Base-by-base conservation (phyloP, 805 yeast species). In the Wickerhamomyces hampshirensis region DNA sequence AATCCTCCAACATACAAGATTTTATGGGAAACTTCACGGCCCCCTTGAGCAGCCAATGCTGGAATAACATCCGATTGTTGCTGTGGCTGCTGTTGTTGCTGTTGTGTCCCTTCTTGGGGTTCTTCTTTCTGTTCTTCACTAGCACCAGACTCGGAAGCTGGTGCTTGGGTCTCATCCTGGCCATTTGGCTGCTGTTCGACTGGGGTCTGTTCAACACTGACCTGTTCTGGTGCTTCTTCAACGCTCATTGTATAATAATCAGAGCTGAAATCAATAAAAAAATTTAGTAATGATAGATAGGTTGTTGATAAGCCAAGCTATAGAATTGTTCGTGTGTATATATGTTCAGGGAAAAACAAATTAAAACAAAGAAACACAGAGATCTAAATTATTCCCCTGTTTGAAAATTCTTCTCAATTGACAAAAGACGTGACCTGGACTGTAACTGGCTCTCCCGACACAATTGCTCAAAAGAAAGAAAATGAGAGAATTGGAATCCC, bases 1-100 rank as follows among this genome's bases (percentile, higher is more conserved):
- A 87, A 62, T 10, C 81, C 79, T 31, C 94, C 91, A 30, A 87
- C 91, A 54, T 88, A 82, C 30, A 86, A 60, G 39, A 84, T 81
- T 38, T 74, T 80, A 39, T 75, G 73, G 24, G 88, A 80, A 6
- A 82, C 71, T 52, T 84, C 91, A 50, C 95, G 75, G 23, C 95
- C 95, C 35, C 95, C 95, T 37, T 78, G 77, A 15, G 73, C 59
- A 12, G 91, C 93, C 43, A 74, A 69, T n/a, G 89, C 89, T 7
- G 82, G 82, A 15, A 63, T 53, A 10, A 62, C 58, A 28, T 58
- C 63, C 21, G 54, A 55, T 31, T 38, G 35, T 27, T 35, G 35
- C n/a, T n/a, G n/a, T n/a, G n/a, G n/a, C 21, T 19, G 33, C n/a
- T n/a, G 11, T 21, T 21, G 24, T 21, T 21, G 24, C 11, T 21